Evolutionary conservation across 441 rosid species (phyloP).

Genomic region (Erysimum pusillum): DNA sequence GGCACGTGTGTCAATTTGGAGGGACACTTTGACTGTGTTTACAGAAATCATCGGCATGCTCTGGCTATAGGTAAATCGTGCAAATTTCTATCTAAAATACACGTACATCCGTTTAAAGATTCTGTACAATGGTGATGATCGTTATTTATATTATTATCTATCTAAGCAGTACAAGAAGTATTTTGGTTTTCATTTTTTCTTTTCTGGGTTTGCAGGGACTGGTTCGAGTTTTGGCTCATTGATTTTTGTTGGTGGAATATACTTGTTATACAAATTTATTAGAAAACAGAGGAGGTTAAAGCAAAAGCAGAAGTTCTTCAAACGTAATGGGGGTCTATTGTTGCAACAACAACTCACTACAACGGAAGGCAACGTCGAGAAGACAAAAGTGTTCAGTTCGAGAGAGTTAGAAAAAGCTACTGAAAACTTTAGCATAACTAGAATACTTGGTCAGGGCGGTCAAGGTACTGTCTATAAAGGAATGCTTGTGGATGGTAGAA

Average conservation of each 20-base stretch:
- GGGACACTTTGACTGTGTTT: neutral
- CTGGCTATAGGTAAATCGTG: slow-evolving; percentile 12
- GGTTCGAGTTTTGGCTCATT: slow-evolving; percentile 5
- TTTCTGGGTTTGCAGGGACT: neutral
- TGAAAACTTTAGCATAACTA: neutral
- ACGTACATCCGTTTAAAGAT: too few relatives aligned
- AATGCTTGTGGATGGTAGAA: slow-evolving; percentile 10
- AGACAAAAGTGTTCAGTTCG: neutral
- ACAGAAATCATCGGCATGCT: slow-evolving; percentile 3
- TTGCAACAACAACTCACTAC: slow-evolving; percentile 20
- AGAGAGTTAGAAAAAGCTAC: slow-evolving; percentile 20
- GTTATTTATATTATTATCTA: neutral
- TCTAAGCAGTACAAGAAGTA: neutral
- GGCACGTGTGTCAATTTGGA: slow-evolving; percentile 12
- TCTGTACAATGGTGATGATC: too few relatives aligned
- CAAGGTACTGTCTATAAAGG: slow-evolving; percentile 13
- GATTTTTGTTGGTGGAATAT: neutral
- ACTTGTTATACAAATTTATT: neutral
- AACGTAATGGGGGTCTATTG: slow-evolving; percentile 3
- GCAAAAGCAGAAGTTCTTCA: neutral
- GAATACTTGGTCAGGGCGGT: slow-evolving; percentile 5
- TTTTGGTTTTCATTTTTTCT: neutral
- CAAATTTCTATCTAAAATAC: neutral
- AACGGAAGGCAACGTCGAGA: neutral
- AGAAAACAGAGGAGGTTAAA: neutral